These are phyloP conservation scores for Aspergillus jensenii DNA, from an alignment of 2,329 filamentous ascomycete genomes.

Conservation along the genomic window DNA sequence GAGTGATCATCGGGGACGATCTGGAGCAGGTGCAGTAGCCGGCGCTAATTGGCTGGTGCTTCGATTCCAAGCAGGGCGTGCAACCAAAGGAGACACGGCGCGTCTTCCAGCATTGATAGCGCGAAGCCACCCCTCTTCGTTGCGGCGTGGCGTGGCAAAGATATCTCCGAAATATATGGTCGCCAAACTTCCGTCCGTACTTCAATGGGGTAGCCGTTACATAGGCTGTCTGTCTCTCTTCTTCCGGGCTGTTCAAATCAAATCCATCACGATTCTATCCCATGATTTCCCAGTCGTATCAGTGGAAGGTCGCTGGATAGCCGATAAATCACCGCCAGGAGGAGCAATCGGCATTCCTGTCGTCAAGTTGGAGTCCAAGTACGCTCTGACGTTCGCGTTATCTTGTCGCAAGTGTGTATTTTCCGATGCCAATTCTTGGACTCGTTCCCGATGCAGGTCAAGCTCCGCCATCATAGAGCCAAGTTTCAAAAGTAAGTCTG, in stretches of 20 bases:
- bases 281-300: slow-evolving; percentile 22
- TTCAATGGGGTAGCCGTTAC: background rate
- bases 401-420: slow-evolving; percentile 24
- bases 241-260: slow-evolving; percentile 17
- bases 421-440: slow-evolving; percentile 21
- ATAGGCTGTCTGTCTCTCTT: background rate
- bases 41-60: background rate
- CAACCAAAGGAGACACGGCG: background rate
- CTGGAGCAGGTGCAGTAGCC: background rate
- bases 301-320: slow-evolving; percentile 10
- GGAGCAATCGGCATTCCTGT: slow-evolving; percentile 9
- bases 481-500: slow-evolving; percentile 23
- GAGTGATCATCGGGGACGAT: background rate
- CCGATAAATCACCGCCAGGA: background rate
- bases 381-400: slow-evolving; percentile 22
- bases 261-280: slow-evolving; percentile 27
- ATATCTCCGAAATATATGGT: background rate
- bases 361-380: slow-evolving; percentile 17
- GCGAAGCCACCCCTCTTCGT: background rate
- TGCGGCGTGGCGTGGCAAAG: background rate
- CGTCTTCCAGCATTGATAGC: background rate
- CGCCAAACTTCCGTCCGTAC: background rate
- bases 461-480: slow-evolving; percentile 23
- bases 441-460: slow-evolving; percentile 22
- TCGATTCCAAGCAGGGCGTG: background rate